Base-by-base conservation (phyloP, 2,329 filamentous ascomycete genomes). In the Beauveria caledonica region DNA sequence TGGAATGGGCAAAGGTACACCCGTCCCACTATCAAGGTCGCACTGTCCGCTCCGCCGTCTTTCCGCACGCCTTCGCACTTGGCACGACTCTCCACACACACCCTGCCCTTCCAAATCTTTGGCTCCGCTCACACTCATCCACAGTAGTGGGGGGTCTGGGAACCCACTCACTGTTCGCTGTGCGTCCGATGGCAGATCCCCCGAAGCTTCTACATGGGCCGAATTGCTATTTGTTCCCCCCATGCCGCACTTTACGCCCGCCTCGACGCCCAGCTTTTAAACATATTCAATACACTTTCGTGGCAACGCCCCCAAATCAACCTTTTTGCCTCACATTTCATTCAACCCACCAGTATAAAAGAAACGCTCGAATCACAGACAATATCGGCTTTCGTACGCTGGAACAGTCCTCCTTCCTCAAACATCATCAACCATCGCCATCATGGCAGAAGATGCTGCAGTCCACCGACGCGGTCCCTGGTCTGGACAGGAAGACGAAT, bases 401-500 rank as follows among this genome's bases (percentile, higher is more conserved):
- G 23, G 15, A 27, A 23, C 51, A 27, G 23, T n/a, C 17, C 42
- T 15, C 27, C 60, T 62, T n/a, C 60, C 63, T 23, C 21, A 19
- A 15, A 56, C 49, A 33, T 8, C 60, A 60, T 7, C 63, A 62
- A 74, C 40, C 19, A 65, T 13, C 57, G 58, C 13, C 36, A 23
- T 27, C 39, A 59, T 59, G 57, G 45, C 21, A 58, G 48, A 45
- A 21, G 57, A 59, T 5, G 3, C 57, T 46, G 25, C 23, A 69
- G 67, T 9, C 73, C 58, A 39, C 63, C 64, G 25, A 65, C 67
- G 90, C 75, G 91, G 91, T 61, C 90, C 91, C 62, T 96, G 91
- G 91, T 88, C 90, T 64, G 85, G 86, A 67, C 79, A 81, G 56
- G 91, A 96, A 74, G 91, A 95, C 71, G 76, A 80, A 54, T 79